Conservation (phyloP, 139 green algal species). For the Edaphochlamys debaryana region DNA sequence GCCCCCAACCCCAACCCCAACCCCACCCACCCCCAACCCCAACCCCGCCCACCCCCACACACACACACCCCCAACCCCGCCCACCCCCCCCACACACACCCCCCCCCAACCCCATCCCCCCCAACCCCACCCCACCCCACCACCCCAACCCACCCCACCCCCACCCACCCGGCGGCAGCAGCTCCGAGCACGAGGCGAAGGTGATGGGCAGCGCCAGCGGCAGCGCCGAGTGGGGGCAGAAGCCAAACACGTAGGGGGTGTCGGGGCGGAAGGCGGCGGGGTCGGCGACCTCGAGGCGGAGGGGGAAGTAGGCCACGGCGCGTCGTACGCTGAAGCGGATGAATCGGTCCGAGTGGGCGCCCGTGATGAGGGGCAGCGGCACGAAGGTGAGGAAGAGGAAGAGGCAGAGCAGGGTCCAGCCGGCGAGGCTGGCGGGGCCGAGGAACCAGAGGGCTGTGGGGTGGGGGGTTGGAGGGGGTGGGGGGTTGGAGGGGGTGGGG, state of each 20-base stretch:
- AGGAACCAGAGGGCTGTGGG: background rate
- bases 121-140: no score
- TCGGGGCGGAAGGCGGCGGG: conserved; percentile 15
- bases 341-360: conserved; percentile 12
- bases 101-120: no score
- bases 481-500: no score
- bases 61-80: no score
- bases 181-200: conserved; percentile 15
- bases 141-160: no score
- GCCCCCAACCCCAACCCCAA: no score
- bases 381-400: conserved; percentile 17
- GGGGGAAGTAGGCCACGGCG: conserved; percentile 14
- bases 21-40: no score
- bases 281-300: background rate
- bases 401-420: background rate
- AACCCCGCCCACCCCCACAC: no score
- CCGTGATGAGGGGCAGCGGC: conserved; percentile 18
- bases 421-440: background rate
- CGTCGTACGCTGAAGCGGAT: background rate
- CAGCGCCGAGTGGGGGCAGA: conserved; percentile 36
- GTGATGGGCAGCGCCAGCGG: conserved; percentile 30
- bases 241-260: conserved; percentile 16
- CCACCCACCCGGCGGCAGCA: no score
- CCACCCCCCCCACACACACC: no score
- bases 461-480: no score